Evolutionary conservation across 108 stramenopile genomes (phyloP).

Genomic region (Nitzschia putrida): DNA sequence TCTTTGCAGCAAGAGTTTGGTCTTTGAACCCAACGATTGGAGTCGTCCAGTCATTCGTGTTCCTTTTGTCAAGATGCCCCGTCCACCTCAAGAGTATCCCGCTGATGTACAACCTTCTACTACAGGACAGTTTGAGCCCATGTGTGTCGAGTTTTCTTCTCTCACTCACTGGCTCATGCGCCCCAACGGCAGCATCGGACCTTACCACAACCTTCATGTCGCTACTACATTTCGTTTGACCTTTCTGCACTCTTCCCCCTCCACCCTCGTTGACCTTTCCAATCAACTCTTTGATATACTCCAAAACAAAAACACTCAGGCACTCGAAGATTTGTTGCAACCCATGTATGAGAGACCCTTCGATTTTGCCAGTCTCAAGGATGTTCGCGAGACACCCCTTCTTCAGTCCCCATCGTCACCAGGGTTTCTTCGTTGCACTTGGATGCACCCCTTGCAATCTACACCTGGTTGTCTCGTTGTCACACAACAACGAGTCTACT

Average conservation of each 20-base stretch:
- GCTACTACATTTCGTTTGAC: constrained; percentile 57
- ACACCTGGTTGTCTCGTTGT: constrained; percentile 61
- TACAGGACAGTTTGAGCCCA: constrained; percentile 29
- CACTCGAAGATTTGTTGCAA: constrained; percentile 53
- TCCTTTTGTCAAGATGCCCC: constrained; percentile 63
- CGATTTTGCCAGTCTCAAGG: constrained; percentile 61
- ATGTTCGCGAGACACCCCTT: constrained; percentile 65
- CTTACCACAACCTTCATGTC: constrained; percentile 47
- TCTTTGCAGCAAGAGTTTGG: constrained; percentile 69
- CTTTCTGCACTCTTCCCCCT: constrained; percentile 76
- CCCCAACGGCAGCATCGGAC: constrained; percentile 60
- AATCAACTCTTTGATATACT: constrained; percentile 47
- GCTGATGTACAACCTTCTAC: constrained; percentile 11
- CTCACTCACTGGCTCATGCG: constrained; percentile 60
- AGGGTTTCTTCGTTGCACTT: constrained; percentile 36
- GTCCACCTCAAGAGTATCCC: constrained; percentile 50
- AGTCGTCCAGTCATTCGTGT: constrained; percentile 63
- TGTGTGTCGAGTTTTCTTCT: constrained; percentile 39
- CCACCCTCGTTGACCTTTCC: constrained; percentile 47
- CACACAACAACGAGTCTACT: constrained; percentile 70
- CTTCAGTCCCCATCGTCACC: constrained; percentile 14
- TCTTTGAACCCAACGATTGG: constrained; percentile 81
- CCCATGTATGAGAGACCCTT: constrained; percentile 68
- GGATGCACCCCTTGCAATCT: constrained; percentile 58
- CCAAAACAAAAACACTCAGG: constrained; percentile 27